Conservation (phyloP, 257 asterid genomes). For the Salvia hispanica region DNA sequence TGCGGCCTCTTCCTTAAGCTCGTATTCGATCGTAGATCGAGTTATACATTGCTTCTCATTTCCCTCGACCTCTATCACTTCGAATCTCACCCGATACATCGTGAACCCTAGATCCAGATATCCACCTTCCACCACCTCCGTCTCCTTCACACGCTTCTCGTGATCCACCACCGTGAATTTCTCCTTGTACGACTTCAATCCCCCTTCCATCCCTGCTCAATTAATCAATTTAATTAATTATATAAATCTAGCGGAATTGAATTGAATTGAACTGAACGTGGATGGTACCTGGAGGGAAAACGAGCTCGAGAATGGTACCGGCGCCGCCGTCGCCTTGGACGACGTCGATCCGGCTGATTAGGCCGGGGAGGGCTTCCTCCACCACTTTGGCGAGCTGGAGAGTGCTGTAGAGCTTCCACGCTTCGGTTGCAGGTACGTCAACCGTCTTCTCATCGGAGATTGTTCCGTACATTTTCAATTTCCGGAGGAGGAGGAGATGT, state of each 20-base stretch:
- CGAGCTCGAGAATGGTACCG: slow-evolving; percentile 53
- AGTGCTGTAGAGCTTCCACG: slow-evolving; percentile 61
- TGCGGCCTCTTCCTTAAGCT: slow-evolving; percentile 52
- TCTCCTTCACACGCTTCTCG: slow-evolving; percentile 49
- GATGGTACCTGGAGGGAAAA: slow-evolving; percentile 42
- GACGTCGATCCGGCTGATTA: slow-evolving; percentile 42
- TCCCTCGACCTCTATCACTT: slow-evolving; percentile 48
- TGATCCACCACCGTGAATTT: slow-evolving; percentile 60
- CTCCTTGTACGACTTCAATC: slow-evolving; percentile 51
- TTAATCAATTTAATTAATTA: background rate
- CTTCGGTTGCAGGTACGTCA: slow-evolving; percentile 52
- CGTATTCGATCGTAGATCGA: slow-evolving; percentile 55
- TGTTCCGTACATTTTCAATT: slow-evolving; percentile 36
- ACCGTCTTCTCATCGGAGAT: slow-evolving; percentile 46
- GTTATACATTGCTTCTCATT: slow-evolving; percentile 44
- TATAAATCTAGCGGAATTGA: too few species aligned
- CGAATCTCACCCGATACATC: slow-evolving; percentile 44
- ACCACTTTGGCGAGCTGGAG: slow-evolving; percentile 42
- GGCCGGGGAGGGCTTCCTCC: slow-evolving; percentile 36
- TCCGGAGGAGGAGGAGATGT: background rate
- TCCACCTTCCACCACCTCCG: slow-evolving; percentile 67
- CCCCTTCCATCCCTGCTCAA: slow-evolving; percentile 27
- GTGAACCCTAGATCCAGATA: slow-evolving; percentile 54
- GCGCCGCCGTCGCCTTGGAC: slow-evolving; percentile 59
- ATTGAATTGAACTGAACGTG: too few species aligned